Evolutionary conservation across 371 early-diverging fungal species (phyloP).

Genomic region (Nematocida sp.): DNA sequence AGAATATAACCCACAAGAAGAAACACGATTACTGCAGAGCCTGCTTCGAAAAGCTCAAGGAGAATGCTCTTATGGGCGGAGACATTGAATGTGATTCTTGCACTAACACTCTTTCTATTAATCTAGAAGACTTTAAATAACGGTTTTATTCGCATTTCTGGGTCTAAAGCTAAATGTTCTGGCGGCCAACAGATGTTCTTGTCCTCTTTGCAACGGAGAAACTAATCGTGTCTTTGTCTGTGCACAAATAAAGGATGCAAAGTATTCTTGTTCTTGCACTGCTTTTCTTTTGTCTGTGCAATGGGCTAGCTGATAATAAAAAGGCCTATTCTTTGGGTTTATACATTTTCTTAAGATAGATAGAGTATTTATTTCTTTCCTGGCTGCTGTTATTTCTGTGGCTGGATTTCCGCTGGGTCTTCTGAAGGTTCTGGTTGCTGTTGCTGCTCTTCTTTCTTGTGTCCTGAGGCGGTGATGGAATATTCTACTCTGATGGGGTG

Average conservation of each 20-base stretch:
- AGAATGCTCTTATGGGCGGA: neutral
- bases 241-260: too few species aligned
- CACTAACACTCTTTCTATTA: slow-evolving; percentile 4
- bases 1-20: neutral
- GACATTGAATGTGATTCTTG: slow-evolving; percentile 35
- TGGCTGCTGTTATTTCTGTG: neutral
- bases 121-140: slow-evolving; percentile 4
- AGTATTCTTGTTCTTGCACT: too few species aligned
- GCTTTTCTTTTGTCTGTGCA: too few species aligned
- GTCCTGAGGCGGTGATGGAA: slow-evolving; percentile 44
- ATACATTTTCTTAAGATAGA: too few species aligned
- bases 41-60: slow-evolving; percentile 38
- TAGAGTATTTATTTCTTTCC: too few species aligned
- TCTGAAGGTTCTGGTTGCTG: neutral
- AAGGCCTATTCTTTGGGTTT: too few species aligned
- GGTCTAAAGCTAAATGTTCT: neutral
- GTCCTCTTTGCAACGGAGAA: too few species aligned
- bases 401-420: neutral
- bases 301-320: too few species aligned
- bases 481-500: slow-evolving; percentile 56
- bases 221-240: too few species aligned
- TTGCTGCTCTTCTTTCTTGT: slow-evolving; percentile 23
- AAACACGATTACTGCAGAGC: slow-evolving; percentile 14
- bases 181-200: neutral
- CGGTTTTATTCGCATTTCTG: neutral